Evolutionary conservation across 169 alveolate species (phyloP).

Genomic region (Cryptosporidium parvum): DNA sequence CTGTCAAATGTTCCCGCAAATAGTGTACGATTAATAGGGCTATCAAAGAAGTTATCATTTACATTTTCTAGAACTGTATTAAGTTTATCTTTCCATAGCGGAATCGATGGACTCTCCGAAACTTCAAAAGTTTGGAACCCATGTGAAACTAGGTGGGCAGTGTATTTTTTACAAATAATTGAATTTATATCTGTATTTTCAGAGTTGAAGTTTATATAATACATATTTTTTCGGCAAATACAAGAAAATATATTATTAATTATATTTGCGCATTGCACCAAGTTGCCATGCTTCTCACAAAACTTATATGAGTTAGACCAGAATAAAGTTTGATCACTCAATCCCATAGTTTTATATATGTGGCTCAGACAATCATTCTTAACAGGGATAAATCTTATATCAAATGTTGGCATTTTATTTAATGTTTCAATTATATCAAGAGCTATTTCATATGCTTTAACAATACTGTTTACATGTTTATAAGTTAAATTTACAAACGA

Average conservation of each 20-base stretch:
- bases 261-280: conserved; percentile 34
- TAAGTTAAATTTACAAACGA: conserved; percentile 20
- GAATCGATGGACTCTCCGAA: conserved; percentile 20
- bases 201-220: conserved; percentile 18
- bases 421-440: conserved; percentile 49
- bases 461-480: conserved; percentile 43
- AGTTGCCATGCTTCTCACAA: conserved; percentile 50
- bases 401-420: conserved; percentile 65
- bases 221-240: conserved; percentile 14
- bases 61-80: background rate
- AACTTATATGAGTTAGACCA: conserved; percentile 30
- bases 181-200: background rate
- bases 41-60: conserved; percentile 24
- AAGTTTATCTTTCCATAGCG: conserved; percentile 31
- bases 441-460: conserved; percentile 75
- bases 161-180: background rate
- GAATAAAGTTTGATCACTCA: conserved; percentile 1
- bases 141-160: background rate
- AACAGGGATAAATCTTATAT: conserved; percentile 64
- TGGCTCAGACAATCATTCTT: conserved; percentile 55
- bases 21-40: conserved; percentile 68
- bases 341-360: conserved; percentile 32
- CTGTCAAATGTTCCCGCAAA: conserved; percentile 83
- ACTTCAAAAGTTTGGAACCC: conserved; percentile 26
- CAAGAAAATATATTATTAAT: conserved; percentile 49